Base-by-base conservation (phyloP, 805 yeast genomes). In the Candida hungchunana region DNA sequence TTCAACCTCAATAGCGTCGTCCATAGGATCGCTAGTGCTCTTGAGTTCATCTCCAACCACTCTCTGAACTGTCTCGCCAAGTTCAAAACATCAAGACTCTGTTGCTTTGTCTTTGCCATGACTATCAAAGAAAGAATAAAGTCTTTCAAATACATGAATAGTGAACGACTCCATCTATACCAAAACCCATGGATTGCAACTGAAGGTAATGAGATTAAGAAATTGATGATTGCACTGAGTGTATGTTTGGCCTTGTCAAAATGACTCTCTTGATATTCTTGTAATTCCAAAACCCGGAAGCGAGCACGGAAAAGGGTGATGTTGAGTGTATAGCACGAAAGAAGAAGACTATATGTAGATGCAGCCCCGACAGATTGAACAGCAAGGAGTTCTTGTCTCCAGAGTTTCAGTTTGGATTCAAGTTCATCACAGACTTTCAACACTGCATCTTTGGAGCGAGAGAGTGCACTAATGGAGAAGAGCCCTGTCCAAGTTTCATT, bases 131-230 rank as follows among this genome's bases (percentile, higher is more conserved):
- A 22, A 13, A 41, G 23, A 3, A 34, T 18, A 14, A 41, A 37
- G 28, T 41, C 44, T 20, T 41, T 41, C 15, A 41, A n/a, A 24
- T 37, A 41, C 42, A 41, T 32, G 21, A 41, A 37, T 20, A 31
- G 18, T 6, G 44, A 41, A 7, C 42, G 19, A 19, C 32, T 25
- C 44, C 44, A 41, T 10, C 29, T 14, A 18, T 35, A 34, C 44
- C 44, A 41, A 21, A 41, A 41, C 16, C 42, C 39, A 12, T 37
- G 27, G 15, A 41, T 37, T 8, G 25, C 7, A 1, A 27, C 4
- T 3, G 25, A 16, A 1, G 43, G 37, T 5, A 36, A 21, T 7
- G 25, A 18, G 6, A 8, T 17, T 8, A 40, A 16, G 13, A 32
- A 33, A 4, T 24, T 7, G 4, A 40, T 26, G 11, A 40, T 31